Evolutionary conservation across 805 yeast genomes (phyloP), one percentile per base, ranked within the genome.

Genomic region (Kodamaea sagamina): DNA sequence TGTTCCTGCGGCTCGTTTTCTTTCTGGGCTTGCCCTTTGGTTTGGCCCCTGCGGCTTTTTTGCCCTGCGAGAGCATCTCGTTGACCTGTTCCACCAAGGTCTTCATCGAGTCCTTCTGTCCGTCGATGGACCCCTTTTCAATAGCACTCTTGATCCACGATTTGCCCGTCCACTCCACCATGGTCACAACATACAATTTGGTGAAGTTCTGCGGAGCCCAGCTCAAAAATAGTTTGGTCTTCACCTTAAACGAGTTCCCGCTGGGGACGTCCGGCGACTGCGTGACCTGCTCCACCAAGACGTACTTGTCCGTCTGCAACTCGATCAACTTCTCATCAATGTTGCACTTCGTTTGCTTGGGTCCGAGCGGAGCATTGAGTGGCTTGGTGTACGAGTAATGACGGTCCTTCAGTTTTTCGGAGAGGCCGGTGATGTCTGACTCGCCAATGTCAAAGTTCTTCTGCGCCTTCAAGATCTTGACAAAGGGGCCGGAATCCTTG

Each of bases 221-320:
- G 2, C 84, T 73, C 43, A 89, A 64, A 35, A 82, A 68, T 54
- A 81, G 86, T 47, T 86, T 72, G 0, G 96, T 87, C 48, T 80
- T 74, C 1, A 89, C 89, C 24, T 77, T 72, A 61, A 93, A 93
- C 0, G 86, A 76, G 32, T 75, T 75, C 4, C 99, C 99, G 54
- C 90, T 85, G 0, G 99, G 99, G 11, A 93, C 98, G 57, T 89
- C 93, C 0, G 99, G 99, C 0, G 99, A 90, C 31, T 67, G 70
- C 0, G 92, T 80, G 1, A 78, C 70, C 32, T 82, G 79, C 2
- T 81, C 65, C 1, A 89, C 80, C 46, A 80, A 75, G 25, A 88
- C 77, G 50, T 74, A 74, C 17, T 68, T 62, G 6, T 74, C 69
- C n/a, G 76, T 67, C 53, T 83, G 81, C 36, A 57, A 69, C 35